These are phyloP conservation scores for Salix arbutifolia DNA, from an alignment of 345 rosid genomes.

Conservation along the genomic window DNA sequence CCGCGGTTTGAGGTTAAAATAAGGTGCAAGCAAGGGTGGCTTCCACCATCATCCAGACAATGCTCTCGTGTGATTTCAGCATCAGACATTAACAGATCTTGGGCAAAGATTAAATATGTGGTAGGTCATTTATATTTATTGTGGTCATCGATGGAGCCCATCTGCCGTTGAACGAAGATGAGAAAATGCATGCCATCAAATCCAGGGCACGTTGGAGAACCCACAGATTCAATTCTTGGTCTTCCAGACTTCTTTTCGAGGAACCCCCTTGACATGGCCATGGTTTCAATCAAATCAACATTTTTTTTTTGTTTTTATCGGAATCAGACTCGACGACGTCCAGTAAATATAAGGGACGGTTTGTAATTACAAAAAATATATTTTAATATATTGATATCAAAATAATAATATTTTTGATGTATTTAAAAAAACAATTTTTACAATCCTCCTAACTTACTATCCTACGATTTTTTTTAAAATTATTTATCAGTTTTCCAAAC, in stretches of 20 bases:
- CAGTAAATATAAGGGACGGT: too few relatives aligned
- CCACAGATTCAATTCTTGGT: not conserved
- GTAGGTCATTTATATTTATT: not conserved
- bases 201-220: not conserved
- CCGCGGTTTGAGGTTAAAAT: not conserved
- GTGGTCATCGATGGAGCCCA: slow-evolving; percentile 9
- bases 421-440: too few relatives aligned
- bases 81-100: slow-evolving; percentile 1
- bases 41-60: slow-evolving; percentile 12
- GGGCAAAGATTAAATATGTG: not conserved
- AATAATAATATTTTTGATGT: too few relatives aligned
- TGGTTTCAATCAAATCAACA: not conserved
- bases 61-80: not conserved
- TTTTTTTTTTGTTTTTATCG: not conserved
- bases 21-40: slow-evolving; percentile 2
- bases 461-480: too few relatives aligned
- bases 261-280: not conserved
- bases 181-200: not conserved
- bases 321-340: too few relatives aligned
- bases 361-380: too few relatives aligned
- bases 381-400: too few relatives aligned
- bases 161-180: not conserved
- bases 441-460: too few relatives aligned
- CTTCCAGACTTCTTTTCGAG: not conserved
- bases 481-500: too few relatives aligned